phyloP scores from a whole-genome alignment of 768 basidiomycete genomes.

The Termitomyces titanicus region DNA sequence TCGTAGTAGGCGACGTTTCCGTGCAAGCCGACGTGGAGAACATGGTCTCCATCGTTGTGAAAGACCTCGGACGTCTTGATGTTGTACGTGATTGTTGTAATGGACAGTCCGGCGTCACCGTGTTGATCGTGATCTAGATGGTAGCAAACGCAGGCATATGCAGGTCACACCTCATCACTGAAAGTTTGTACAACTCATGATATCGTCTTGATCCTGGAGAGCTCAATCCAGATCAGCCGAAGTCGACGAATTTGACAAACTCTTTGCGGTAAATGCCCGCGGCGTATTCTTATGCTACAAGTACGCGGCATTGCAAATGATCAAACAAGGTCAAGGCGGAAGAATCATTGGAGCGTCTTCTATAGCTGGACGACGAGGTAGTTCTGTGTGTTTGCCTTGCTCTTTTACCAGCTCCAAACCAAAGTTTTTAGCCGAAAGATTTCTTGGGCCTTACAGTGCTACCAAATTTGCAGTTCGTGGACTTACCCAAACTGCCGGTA shows the following conservation, averaged over 20 bases:
- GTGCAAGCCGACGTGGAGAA: slow-evolving; percentile 23
- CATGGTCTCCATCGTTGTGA: slow-evolving; percentile 23
- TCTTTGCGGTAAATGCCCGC: slow-evolving; percentile 30
- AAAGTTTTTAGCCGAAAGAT: slow-evolving; percentile 4
- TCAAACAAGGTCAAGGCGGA: slow-evolving; percentile 39
- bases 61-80: slow-evolving; percentile 24
- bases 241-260: slow-evolving; percentile 26
- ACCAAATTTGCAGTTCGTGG: slow-evolving; percentile 41
- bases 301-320: slow-evolving; percentile 38
- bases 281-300: slow-evolving; percentile 40
- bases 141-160: slow-evolving; percentile 31
- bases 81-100: slow-evolving; percentile 19
- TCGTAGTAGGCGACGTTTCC: slow-evolving; percentile 24
- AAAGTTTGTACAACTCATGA: background rate
- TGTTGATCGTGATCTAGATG: slow-evolving; percentile 20
- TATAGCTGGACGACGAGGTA: slow-evolving; percentile 32
- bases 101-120: too few species aligned
- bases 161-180: background rate
- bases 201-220: background rate
- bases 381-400: background rate
- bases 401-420: background rate
- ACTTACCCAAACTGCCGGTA: slow-evolving; percentile 26
- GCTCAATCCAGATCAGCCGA: slow-evolving; percentile 14
- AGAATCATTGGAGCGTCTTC: slow-evolving; percentile 44
- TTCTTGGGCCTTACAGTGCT: slow-evolving; percentile 25